Base-by-base conservation (phyloP, 768 basidiomycete species). In the Lactarius quietus region DNA sequence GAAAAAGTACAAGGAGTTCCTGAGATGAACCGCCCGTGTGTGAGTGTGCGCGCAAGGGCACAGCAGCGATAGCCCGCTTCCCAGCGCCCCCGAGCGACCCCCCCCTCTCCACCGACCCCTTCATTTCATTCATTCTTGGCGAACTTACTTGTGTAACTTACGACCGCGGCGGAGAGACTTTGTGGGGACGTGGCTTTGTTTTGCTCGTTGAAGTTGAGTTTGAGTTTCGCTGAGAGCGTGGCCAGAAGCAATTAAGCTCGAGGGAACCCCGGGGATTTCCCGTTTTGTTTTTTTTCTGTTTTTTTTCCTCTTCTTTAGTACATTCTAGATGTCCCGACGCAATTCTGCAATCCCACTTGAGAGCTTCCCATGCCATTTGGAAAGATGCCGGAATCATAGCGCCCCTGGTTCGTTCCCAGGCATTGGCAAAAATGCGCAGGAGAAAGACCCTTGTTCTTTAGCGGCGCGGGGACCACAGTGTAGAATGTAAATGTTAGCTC, bases 1-100 rank as follows among this genome's bases (percentile, higher is more conserved):
- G n/a, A 38, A 65, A n/a, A 43, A 65, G 35, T 31, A 65, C 64
- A 65, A 65, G 54, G 53, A 31, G 41, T 56, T 56, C 64, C 59
- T 39, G 43, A 4, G 52, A 7, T 45, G 63, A 59, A 58, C 48
- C n/a, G 14, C 45, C 45, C 45, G 23, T 48, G 45, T 48, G 10
- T 12, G 12, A 9, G 10, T n/a, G 20, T 35, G 15, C 39, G 14
- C 17, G 39, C 39, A 41, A 12, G 39, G 39, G 39, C 39, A 3
- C 3, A 41, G 38, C 38, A 36, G 14, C 38, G 39, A 41, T 4
- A 15, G 15, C 5, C 48, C 23, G 14, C n/a, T 55, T 33, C 54
- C 29, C 54, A 33, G 54, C 48, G 26, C 23, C 48, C 26, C 48
- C 45, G 12, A 23, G 10, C 3, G 43, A 23, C 48, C n/a, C n/a